Percentiles rank a stretch among this genome's conserved stretches.
phyloP scores from a whole-genome alignment of 371 early-diverging fungal genomes.

The Apophysomyces elegans region DNA sequence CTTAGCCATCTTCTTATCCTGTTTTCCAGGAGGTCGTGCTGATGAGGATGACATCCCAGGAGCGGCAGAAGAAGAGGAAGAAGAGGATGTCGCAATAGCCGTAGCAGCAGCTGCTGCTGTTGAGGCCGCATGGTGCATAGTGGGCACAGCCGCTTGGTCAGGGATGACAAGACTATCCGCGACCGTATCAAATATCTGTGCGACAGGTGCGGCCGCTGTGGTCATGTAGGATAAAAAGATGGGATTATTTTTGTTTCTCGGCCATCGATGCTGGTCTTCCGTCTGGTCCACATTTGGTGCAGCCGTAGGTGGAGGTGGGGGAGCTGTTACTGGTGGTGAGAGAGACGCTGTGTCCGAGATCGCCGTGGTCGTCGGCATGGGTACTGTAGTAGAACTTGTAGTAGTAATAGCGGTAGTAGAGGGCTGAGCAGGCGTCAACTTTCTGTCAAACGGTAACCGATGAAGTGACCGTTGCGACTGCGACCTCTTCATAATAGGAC shows the following conservation, averaged over 20 bases:
- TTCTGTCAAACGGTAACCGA: conserved; percentile 13
- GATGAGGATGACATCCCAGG: too few relatives aligned
- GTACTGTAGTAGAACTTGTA: too few relatives aligned
- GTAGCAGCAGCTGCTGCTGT: neutral
- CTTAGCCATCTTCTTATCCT: neutral
- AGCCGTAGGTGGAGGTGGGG: conserved; percentile 4
- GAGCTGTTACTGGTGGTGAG: conserved; percentile 2
- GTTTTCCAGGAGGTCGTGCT: neutral
- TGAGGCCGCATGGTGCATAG: conserved; percentile 13
- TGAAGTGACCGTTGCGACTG: conserved; percentile 32
- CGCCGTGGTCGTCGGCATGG: neutral
- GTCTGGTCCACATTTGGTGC: conserved; percentile 11
- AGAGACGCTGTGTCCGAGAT: neutral
- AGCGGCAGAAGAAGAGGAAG: too few relatives aligned
- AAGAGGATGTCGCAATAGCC: too few relatives aligned
- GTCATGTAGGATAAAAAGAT: conserved; percentile 14
- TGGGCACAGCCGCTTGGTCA: conserved; percentile 23
- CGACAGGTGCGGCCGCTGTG: conserved; percentile 37
- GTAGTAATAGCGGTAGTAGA: conserved; percentile 1
- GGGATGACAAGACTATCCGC: conserved; percentile 40
- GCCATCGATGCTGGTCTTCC: neutral
- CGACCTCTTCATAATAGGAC: conserved; percentile 32
- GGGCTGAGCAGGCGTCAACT: conserved; percentile 20
- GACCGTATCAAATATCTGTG: conserved; percentile 40
- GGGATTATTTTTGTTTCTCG: conserved; percentile 11